A percentile compares a stretch with the other conserved stretches of the same genome.
Evolutionary conservation across 1,139 yeast genomes (phyloP).

Genomic region (Candida smagusa): DNA sequence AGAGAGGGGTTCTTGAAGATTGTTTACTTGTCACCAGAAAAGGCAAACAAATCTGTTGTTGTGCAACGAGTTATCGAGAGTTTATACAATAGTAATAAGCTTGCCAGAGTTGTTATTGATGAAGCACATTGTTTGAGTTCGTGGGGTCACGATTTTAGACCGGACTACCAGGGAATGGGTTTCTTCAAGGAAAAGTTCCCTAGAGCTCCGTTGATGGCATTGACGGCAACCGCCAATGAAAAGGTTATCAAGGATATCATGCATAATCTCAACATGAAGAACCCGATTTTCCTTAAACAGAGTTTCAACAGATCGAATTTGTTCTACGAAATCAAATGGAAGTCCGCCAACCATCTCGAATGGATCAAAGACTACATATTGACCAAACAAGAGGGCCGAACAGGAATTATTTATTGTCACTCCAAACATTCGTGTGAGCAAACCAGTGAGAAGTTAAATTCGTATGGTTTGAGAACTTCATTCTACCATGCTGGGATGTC

Average conservation of each 20-base stretch:
- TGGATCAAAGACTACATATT: slow-evolving; percentile 60
- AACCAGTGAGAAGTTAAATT: slow-evolving; percentile 59
- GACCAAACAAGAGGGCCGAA: slow-evolving; percentile 49
- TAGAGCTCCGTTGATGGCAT: slow-evolving; percentile 85
- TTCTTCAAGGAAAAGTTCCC: slow-evolving; percentile 73
- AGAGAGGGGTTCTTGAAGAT: slow-evolving; percentile 67
- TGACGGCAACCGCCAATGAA: slow-evolving; percentile 96
- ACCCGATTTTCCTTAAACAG: slow-evolving; percentile 59
- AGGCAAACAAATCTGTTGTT: slow-evolving; percentile 75
- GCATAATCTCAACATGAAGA: slow-evolving; percentile 59
- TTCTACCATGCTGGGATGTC: slow-evolving; percentile 94
- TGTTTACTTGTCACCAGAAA: slow-evolving; percentile 92
- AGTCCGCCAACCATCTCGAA: slow-evolving; percentile 54
- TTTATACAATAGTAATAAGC: slow-evolving; percentile 49
- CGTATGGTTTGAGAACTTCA: slow-evolving; percentile 62
- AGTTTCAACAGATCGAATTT: slow-evolving; percentile 90
- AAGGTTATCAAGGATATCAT: slow-evolving; percentile 85
- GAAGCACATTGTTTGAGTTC: slow-evolving; percentile 98
- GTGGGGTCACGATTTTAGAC: slow-evolving; percentile 99
- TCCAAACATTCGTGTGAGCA: slow-evolving; percentile 87
- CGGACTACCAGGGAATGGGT: slow-evolving; percentile 84
- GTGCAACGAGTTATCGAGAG: slow-evolving; percentile 62
- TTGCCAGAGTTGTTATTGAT: slow-evolving; percentile 91
- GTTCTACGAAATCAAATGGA: slow-evolving; percentile 71
- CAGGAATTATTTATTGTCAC: slow-evolving; percentile 93